phyloP scores from a whole-genome alignment of 2,329 filamentous ascomycete genomes.

The Aureobasidium mangrovei region DNA sequence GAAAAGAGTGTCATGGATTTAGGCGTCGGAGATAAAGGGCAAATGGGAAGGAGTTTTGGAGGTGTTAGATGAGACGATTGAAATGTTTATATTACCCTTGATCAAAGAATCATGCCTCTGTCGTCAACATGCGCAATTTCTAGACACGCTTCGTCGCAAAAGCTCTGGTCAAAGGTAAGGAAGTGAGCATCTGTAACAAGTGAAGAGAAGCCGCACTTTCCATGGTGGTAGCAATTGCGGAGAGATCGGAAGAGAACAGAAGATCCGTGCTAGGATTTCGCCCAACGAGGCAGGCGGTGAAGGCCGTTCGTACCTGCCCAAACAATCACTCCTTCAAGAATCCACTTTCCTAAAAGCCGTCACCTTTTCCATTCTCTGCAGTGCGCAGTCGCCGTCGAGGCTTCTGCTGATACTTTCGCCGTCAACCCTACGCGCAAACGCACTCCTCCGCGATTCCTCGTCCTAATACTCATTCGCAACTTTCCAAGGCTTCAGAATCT shows the following conservation, averaged over 20 bases:
- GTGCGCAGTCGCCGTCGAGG: background rate
- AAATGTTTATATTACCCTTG: background rate
- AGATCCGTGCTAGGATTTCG: constrained; percentile 3
- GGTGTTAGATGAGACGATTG: constrained; percentile 1
- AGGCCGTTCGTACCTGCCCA: constrained; percentile 3
- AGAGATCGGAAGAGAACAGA: background rate
- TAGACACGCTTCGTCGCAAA: too few relatives aligned
- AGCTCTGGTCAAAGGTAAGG: too few relatives aligned
- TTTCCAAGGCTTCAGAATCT: background rate
- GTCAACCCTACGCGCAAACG: background rate
- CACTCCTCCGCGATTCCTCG: background rate
- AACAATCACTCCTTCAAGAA: constrained; percentile 2
- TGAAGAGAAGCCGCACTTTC: too few relatives aligned
- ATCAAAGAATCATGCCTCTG: background rate
- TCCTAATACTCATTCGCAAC: background rate
- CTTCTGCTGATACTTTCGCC: background rate
- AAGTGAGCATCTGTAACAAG: too few relatives aligned
- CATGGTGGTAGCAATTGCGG: background rate
- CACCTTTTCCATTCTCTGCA: constrained; percentile 1
- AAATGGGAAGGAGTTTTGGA: constrained; percentile 7
- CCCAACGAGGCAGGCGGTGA: constrained; percentile 7
- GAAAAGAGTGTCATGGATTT: constrained; percentile 31
- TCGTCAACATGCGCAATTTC: background rate
- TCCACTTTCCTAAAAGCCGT: background rate
- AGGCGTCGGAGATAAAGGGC: constrained; percentile 6